Conservation (phyloP, 768 basidiomycete genomes). For the Gymnopilus dilepis region DNA sequence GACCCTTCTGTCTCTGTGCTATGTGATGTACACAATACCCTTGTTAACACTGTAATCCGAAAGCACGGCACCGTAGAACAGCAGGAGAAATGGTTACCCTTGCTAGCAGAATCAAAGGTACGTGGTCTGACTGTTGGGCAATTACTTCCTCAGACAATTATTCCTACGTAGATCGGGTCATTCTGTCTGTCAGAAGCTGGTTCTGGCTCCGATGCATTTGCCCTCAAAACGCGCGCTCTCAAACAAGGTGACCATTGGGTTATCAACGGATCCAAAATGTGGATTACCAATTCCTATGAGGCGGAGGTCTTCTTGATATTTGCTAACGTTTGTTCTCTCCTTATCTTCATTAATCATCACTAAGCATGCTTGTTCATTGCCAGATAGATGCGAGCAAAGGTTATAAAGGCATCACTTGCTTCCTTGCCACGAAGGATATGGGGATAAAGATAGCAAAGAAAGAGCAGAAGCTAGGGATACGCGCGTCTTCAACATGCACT, state of each 20-base stretch:
- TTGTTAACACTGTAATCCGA: constrained; percentile 94
- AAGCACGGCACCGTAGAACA: constrained; percentile 86
- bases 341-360: neutral
- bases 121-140: constrained; percentile 6
- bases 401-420: constrained; percentile 99
- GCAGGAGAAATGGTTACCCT: constrained; percentile 87
- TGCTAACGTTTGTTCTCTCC: constrained; percentile 70
- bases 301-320: constrained; percentile 94
- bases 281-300: constrained; percentile 96
- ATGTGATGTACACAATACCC: constrained; percentile 98
- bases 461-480: constrained; percentile 97
- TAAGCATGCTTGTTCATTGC: neutral
- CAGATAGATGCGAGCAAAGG: constrained; percentile 88
- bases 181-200: constrained; percentile 94
- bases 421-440: constrained; percentile 95
- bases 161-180: constrained; percentile 74
- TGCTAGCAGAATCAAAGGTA: constrained; percentile 80
- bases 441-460: constrained; percentile 98
- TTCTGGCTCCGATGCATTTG: constrained; percentile 97
- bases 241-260: constrained; percentile 87
- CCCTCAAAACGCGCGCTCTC: constrained; percentile 89
- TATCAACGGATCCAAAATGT: constrained; percentile 98
- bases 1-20: constrained; percentile 97
- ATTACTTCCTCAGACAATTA: constrained; percentile 2
- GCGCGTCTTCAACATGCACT: constrained; percentile 94